Evolutionary conservation across 192 early-diverging fungal genomes (phyloP).

Genomic region (Coemansia sp.): DNA sequence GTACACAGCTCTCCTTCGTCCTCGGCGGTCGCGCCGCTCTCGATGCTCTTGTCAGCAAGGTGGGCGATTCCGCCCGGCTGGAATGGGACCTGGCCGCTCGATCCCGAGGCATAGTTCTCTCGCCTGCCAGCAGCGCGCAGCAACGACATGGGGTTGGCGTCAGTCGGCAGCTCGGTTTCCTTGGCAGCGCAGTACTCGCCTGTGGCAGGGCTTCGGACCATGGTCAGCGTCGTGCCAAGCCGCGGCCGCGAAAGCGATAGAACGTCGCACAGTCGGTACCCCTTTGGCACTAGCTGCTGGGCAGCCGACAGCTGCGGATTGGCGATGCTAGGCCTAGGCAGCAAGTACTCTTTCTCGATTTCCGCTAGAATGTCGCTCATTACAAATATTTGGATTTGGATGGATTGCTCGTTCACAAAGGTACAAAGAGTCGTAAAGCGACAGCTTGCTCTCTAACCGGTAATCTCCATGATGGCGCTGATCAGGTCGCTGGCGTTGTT

Average conservation of each 20-base stretch:
- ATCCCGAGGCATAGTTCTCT: slow-evolving; percentile 37
- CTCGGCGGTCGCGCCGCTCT: background rate
- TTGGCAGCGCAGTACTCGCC: slow-evolving; percentile 37
- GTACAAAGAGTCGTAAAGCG: background rate
- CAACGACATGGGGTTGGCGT: slow-evolving; percentile 43
- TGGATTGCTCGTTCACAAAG: background rate
- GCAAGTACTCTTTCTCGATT: slow-evolving; percentile 43
- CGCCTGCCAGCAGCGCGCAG: slow-evolving; percentile 21
- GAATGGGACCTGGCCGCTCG: slow-evolving; percentile 40
- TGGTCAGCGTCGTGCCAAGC: slow-evolving; percentile 20
- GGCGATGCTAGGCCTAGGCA: slow-evolving; percentile 19
- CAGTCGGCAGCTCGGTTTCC: slow-evolving; percentile 8
- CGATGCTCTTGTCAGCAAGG: background rate
- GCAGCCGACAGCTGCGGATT: slow-evolving; percentile 35
- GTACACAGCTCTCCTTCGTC: slow-evolving; percentile 26
- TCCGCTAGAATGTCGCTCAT: slow-evolving; percentile 33
- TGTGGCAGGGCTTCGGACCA: slow-evolving; percentile 44
- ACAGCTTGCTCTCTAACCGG: slow-evolving; percentile 9
- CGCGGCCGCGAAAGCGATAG: slow-evolving; percentile 25
- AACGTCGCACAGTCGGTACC: slow-evolving; percentile 22
- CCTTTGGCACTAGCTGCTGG: slow-evolving; percentile 16
- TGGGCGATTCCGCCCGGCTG: slow-evolving; percentile 43
- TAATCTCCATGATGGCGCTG: slow-evolving; percentile 93
- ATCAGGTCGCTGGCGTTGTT: slow-evolving; percentile 88
- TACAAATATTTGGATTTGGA: no score